These are phyloP conservation scores for Tuber melanosporum DNA, from an alignment of 495 filamentous ascomycete species.

Conservation along the genomic window DNA sequence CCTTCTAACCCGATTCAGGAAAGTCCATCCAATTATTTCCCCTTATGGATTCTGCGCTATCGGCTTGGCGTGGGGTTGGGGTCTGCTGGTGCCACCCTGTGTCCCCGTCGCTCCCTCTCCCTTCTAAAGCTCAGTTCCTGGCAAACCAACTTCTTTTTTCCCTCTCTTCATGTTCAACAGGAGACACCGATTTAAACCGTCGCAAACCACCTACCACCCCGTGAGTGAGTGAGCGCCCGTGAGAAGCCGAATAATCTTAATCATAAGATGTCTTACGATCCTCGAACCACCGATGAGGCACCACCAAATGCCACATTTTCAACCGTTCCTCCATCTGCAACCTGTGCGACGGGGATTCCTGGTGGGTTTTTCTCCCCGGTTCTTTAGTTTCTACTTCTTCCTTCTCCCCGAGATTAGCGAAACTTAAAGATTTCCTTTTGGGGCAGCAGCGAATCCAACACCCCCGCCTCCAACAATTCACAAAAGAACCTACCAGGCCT, in stretches of 20 bases:
- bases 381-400: slow-evolving; percentile 1
- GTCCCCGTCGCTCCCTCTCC: background rate
- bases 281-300: background rate
- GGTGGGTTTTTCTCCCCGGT: background rate
- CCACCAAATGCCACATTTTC: background rate
- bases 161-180: background rate
- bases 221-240: background rate
- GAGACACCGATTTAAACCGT: background rate
- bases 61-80: background rate
- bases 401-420: background rate
- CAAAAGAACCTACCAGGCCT: slow-evolving; percentile 61
- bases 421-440: background rate
- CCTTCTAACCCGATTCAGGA: background rate
- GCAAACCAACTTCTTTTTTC: background rate
- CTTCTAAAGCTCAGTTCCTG: background rate
- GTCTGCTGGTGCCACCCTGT: background rate
- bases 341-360: background rate
- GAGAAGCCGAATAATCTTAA: background rate
- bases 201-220: background rate
- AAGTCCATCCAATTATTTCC: background rate
- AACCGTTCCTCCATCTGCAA: background rate
- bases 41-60: background rate
- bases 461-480: slow-evolving; percentile 31
- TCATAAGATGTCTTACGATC: background rate
- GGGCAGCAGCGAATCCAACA: slow-evolving; percentile 5